A percentile compares a stretch with the other conserved stretches of the same genome.
Evolutionary conservation across 352 stramenopile species (phyloP).

Genomic region (Pythium rhizo-oryzae): DNA sequence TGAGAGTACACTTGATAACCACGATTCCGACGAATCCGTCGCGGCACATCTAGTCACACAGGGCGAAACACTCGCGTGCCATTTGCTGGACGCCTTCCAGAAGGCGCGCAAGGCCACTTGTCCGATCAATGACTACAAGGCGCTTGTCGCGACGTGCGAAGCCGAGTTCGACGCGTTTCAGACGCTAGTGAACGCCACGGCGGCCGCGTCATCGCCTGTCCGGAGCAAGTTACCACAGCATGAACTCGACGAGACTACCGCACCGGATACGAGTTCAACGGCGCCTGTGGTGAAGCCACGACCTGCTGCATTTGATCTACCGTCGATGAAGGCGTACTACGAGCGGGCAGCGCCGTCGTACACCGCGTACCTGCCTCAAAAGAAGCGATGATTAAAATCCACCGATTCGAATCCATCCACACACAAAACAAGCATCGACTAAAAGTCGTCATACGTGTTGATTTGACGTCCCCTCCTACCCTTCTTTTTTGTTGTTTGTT

Average conservation of each 20-base stretch:
- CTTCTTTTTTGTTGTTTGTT: not conserved
- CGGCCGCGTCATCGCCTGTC: slow-evolving; percentile 15
- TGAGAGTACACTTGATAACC: not conserved
- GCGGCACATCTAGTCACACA: slow-evolving; percentile 44
- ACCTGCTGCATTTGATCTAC: slow-evolving; percentile 46
- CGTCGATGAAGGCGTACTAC: slow-evolving; percentile 76
- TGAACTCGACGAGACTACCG: slow-evolving; percentile 1
- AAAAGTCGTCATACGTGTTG: not conserved
- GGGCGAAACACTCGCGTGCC: slow-evolving; percentile 43
- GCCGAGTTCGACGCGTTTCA: slow-evolving; percentile 42
- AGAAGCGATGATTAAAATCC: slow-evolving; percentile 9
- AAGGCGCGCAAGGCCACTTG: slow-evolving; percentile 35
- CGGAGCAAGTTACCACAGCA: slow-evolving; percentile 5
- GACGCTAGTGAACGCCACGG: slow-evolving; percentile 37
- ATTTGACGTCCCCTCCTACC: not conserved
- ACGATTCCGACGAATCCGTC: not conserved
- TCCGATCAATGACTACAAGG: slow-evolving; percentile 48
- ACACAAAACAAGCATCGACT: not conserved
- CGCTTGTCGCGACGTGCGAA: slow-evolving; percentile 48
- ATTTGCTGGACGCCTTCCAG: slow-evolving; percentile 45
- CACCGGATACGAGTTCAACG: not conserved
- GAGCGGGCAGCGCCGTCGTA: slow-evolving; percentile 62
- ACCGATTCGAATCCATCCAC: not conserved
- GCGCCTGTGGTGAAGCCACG: slow-evolving; percentile 3
- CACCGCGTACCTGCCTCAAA: slow-evolving; percentile 46